phyloP scores from a whole-genome alignment of 179 eudicot genomes.

The Corrigiola litoralis region DNA sequence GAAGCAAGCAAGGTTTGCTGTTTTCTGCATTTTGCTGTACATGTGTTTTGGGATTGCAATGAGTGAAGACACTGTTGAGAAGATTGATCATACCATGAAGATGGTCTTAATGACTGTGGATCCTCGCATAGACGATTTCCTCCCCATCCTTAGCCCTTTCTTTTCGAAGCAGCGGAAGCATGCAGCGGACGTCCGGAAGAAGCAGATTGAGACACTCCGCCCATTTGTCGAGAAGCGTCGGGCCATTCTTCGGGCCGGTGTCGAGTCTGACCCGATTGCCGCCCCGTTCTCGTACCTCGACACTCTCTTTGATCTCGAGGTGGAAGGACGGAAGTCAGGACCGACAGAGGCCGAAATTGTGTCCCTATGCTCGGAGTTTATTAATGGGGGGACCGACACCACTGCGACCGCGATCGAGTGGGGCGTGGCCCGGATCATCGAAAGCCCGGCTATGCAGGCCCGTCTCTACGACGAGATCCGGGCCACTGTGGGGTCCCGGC shows the following conservation, averaged over 20 bases:
- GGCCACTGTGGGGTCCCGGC: conserved; percentile 36
- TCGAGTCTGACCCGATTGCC: conserved; percentile 31
- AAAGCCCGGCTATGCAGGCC: conserved; percentile 52
- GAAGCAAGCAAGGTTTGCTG: conserved; percentile 64
- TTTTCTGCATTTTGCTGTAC: conserved; percentile 56
- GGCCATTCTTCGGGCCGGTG: conserved; percentile 29
- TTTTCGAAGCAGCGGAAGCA: conserved; percentile 61
- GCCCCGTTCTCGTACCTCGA: conserved; percentile 80
- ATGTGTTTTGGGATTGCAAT: conserved; percentile 84
- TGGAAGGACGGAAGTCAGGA: conserved; percentile 57
- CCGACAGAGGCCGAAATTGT: conserved; percentile 69
- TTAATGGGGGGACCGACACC: conserved; percentile 92
- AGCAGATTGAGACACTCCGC: conserved; percentile 53
- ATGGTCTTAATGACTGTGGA: conserved; percentile 53
- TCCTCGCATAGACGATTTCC: conserved; percentile 71
- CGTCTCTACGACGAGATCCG: conserved; percentile 56
- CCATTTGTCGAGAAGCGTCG: conserved; percentile 58
- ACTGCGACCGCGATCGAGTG: conserved; percentile 84
- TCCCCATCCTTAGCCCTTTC: conserved; percentile 56
- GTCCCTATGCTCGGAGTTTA: conserved; percentile 70
- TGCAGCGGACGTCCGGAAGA: conserved; percentile 42
- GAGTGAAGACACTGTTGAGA: conserved; percentile 57
- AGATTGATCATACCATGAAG: conserved; percentile 72
- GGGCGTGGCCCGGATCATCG: conserved; percentile 72
- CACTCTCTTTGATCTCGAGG: conserved; percentile 55